phyloP scores from a whole-genome alignment of 2,329 filamentous ascomycete genomes.

The Cytospora paraplurivora region DNA sequence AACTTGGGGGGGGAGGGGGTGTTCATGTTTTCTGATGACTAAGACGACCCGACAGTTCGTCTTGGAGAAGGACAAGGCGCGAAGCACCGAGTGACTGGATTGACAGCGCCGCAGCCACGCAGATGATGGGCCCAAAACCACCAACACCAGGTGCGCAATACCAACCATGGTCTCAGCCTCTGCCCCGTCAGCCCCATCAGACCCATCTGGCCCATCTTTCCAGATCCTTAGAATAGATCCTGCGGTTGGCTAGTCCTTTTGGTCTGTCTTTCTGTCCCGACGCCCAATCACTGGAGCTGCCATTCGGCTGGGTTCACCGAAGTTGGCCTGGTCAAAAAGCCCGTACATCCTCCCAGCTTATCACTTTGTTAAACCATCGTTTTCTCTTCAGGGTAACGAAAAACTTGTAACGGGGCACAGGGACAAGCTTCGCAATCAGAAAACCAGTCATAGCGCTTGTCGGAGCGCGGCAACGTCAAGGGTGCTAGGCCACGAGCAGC shows the following conservation, averaged over 20 bases:
- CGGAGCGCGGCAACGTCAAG: background rate
- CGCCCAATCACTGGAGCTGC: constrained; percentile 9
- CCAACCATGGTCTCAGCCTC: constrained; percentile 1
- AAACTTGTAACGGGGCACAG: constrained; percentile 8
- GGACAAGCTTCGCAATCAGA: background rate
- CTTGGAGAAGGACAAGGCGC: no score
- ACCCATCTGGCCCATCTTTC: constrained; percentile 4
- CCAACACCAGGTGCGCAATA: background rate
- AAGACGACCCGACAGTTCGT: background rate
- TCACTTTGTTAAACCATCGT: background rate
- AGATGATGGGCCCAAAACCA: background rate
- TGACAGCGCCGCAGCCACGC: constrained; percentile 4
- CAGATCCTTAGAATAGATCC: constrained; percentile 12
- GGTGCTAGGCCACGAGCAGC: background rate
- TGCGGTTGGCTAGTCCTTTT: constrained; percentile 13
- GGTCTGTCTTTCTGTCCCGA: background rate
- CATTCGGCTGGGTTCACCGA: constrained; percentile 18
- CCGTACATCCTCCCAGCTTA: background rate
- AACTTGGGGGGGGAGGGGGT: background rate
- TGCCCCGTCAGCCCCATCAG: background rate
- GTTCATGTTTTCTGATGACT: background rate
- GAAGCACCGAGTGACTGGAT: background rate
- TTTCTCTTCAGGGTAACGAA: background rate
- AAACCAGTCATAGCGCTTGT: background rate
- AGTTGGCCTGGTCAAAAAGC: constrained; percentile 6